These are phyloP conservation scores for Monilinia fructigena DNA, from an alignment of 2,329 filamentous ascomycete genomes.

Conservation along the genomic window DNA sequence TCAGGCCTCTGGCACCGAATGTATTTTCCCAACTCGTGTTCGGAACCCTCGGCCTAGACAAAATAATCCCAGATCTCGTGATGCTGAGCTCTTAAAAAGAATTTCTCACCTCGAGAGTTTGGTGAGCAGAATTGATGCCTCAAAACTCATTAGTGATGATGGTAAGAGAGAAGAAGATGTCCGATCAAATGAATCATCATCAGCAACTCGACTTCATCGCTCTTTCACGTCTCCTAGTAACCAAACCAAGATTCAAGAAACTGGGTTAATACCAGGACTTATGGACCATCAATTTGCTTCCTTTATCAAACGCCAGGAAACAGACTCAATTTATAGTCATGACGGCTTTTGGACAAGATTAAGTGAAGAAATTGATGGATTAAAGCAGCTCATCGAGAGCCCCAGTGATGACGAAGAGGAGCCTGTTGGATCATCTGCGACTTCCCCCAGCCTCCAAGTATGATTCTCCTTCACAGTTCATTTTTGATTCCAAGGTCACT, in stretches of 20 bases:
- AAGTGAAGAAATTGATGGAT: conserved; percentile 22
- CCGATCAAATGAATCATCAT: conserved; percentile 11
- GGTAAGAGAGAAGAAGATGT: background rate
- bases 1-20: conserved; percentile 18
- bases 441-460: conserved; percentile 15
- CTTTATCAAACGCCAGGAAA: conserved; percentile 22
- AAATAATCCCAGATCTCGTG: conserved; percentile 19
- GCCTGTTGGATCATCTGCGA: background rate
- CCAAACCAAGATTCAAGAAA: background rate
- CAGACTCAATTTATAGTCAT: conserved; percentile 15
- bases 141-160: conserved; percentile 9
- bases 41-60: conserved; percentile 14
- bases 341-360: conserved; percentile 23
- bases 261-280: background rate
- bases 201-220: conserved; percentile 8
- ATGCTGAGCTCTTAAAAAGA: conserved; percentile 24
- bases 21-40: conserved; percentile 23
- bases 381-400: conserved; percentile 21
- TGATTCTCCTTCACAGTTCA: conserved; percentile 16
- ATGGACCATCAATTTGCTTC: conserved; percentile 20
- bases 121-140: conserved; percentile 22
- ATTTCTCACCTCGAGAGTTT: conserved; percentile 24
- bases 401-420: conserved; percentile 23
- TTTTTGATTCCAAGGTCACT: conserved; percentile 11
- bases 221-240: conserved; percentile 4